Evolutionary conservation across 2,329 filamentous ascomycete genomes (phyloP), one percentile per base, ranked within the genome.

Genomic region (Orbilia quercus): DNA sequence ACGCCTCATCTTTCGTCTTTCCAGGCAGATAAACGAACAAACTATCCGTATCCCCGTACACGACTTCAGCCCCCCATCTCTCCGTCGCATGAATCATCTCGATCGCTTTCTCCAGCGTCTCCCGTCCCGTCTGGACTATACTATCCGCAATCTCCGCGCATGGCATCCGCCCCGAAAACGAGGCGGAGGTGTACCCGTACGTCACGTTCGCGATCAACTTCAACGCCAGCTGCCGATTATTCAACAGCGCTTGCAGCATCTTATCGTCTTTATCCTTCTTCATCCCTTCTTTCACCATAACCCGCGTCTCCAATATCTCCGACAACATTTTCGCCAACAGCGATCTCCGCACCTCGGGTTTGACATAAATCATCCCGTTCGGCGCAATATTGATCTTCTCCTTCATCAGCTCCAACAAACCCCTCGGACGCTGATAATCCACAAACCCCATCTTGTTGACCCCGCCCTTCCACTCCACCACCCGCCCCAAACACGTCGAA

Each of bases 171-270:
- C 95, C 95, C 0, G 94, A 98, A 80, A 97, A 99, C 0, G 92
- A 96, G 0, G 95, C 95, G 1, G 95, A 98, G 0, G 95, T 95
- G 81, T 99, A 99, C 9, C 95, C 95, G 78, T 99, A 99, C 0
- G 95, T 99, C 76, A 99, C 95, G 77, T 99, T 99, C n/a, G 95
- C 95, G 40, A 99, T 91, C 5, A 99, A 84, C 79, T 99, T 99
- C 23, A 99, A 85, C 0, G 95, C 95, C 2, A 99, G 84, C 78
- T 99, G 95, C 78, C 95, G 85, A 80, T 97, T 96, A 82, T 99
- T 96, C 16, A 98, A 84, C 11, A 98, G 85, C 74, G 90, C 89
- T 78, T 98, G 94, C 14, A 98, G 82, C 0, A 87, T 86, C 79
- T 88, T 93, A 82, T 98, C 93, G 65, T 94, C 89, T 79, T 93